Conservation (phyloP, 2,329 filamentous ascomycete species). For the Tolypocladium amazonense region DNA sequence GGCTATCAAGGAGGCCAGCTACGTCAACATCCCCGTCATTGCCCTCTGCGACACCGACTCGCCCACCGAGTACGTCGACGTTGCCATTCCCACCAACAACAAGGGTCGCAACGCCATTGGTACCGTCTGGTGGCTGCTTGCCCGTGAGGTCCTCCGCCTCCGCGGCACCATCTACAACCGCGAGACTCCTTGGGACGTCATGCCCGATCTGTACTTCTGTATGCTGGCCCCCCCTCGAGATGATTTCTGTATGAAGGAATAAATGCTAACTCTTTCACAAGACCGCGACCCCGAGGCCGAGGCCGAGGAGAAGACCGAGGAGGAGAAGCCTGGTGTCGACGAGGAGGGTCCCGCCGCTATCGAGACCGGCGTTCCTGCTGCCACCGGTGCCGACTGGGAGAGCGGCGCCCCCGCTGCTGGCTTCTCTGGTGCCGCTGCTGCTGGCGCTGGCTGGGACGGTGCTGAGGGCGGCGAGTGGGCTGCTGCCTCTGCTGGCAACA, state of each 20-base stretch:
- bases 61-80: conserved; percentile 98
- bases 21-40: conserved; percentile 99
- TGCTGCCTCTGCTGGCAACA: conserved; percentile 51
- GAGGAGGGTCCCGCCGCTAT: conserved; percentile 73
- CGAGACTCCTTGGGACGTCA: conserved; percentile 97
- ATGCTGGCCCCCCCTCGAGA: conserved; percentile 22
- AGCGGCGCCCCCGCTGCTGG: conserved; percentile 56
- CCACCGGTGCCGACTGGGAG: conserved; percentile 71
- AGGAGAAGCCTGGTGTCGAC: conserved; percentile 85
- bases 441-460: conserved; percentile 45
- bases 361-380: conserved; percentile 60
- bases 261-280: conserved; percentile 16
- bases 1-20: conserved; percentile 99
- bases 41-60: conserved; percentile 99
- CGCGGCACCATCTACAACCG: conserved; percentile 93
- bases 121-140: conserved; percentile 98
- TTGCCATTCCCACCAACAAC: conserved; percentile 99
- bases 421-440: conserved; percentile 49
- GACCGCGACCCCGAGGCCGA: conserved; percentile 98
- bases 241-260: neutral
- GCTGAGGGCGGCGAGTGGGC: conserved; percentile 53
- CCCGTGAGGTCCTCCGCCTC: conserved; percentile 98
- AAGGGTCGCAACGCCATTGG: conserved; percentile 99
- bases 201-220: conserved; percentile 99
- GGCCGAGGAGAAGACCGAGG: conserved; percentile 94